Conservation (phyloP, 192 early-diverging fungal species). For the Geranomyces michiganensis region DNA sequence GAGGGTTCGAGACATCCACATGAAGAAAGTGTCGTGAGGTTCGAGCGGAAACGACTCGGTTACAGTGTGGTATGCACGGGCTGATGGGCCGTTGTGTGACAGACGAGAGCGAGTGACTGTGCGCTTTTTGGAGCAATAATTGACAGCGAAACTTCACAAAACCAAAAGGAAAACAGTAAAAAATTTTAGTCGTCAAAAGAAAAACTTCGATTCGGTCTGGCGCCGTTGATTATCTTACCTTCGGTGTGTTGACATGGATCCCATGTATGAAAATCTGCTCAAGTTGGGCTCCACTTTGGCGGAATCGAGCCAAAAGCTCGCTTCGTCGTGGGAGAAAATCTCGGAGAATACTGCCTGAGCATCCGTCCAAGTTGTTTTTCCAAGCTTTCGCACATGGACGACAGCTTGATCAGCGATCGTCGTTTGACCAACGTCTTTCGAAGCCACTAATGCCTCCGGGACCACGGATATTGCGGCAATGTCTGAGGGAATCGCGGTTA, state of each 20-base stretch:
- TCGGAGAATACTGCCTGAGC: constrained; percentile 38
- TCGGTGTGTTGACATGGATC: constrained; percentile 22
- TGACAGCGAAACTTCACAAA: not conserved
- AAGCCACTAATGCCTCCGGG: constrained; percentile 26
- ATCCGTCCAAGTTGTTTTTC: not conserved
- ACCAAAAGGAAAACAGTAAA: no score
- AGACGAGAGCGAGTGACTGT: not conserved
- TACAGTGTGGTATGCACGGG: not conserved
- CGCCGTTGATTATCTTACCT: not conserved
- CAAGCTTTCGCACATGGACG: constrained; percentile 21
- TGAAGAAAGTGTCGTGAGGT: constrained; percentile 41
- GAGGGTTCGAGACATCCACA: constrained; percentile 21
- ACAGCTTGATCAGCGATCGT: constrained; percentile 5
- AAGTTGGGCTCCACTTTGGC: constrained; percentile 47
- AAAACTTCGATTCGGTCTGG: not conserved
- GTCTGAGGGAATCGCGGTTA: constrained; percentile 10
- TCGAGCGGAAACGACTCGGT: not conserved
- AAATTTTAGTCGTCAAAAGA: not conserved
- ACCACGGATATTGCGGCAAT: constrained; percentile 27
- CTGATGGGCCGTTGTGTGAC: not conserved
- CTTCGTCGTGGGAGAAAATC: constrained; percentile 23
- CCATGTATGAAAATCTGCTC: constrained; percentile 72
- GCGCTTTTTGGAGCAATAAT: constrained; percentile 2
- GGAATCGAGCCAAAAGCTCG: constrained; percentile 55
- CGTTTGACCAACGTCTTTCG: not conserved